These are phyloP conservation scores for Exophiala sideris DNA, from an alignment of 2,329 filamentous ascomycete genomes.

Conservation along the genomic window DNA sequence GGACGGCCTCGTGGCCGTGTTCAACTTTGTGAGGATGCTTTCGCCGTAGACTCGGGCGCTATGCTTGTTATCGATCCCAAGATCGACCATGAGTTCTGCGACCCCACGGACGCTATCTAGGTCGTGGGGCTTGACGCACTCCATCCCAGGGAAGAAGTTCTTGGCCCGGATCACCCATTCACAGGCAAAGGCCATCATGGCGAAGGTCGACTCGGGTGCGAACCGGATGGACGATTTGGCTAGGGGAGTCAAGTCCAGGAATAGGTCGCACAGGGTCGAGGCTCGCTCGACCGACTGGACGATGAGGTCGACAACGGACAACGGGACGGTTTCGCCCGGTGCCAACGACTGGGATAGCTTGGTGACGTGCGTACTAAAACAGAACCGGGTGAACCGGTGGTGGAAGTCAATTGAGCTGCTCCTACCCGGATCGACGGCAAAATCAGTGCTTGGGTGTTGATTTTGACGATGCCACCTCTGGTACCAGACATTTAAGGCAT, in stretches of 20 bases:
- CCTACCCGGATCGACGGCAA: background rate
- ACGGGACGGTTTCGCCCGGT: background rate
- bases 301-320: constrained; percentile 1
- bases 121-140: constrained; percentile 1
- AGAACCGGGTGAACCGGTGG: constrained; percentile 5
- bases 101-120: constrained; percentile 1
- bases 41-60: constrained; percentile 3
- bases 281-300: constrained; percentile 3
- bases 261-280: background rate
- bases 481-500: constrained; percentile 1
- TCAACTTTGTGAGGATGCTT: constrained; percentile 1
- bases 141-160: background rate
- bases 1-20: background rate
- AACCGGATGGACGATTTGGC: constrained; percentile 6
- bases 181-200: constrained; percentile 6
- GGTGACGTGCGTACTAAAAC: constrained; percentile 5
- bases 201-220: constrained; percentile 8
- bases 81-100: constrained; percentile 8
- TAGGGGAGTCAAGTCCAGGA: constrained; percentile 5
- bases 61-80: constrained; percentile 9
- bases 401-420: constrained; percentile 1
- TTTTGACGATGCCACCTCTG: background rate
- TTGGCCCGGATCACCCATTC: constrained; percentile 5
- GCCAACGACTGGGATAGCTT: constrained; percentile 5
- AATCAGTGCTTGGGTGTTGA: constrained; percentile 1